Conservation (phyloP, 164 flowering plant genomes). For the Vitis riparia region DNA sequence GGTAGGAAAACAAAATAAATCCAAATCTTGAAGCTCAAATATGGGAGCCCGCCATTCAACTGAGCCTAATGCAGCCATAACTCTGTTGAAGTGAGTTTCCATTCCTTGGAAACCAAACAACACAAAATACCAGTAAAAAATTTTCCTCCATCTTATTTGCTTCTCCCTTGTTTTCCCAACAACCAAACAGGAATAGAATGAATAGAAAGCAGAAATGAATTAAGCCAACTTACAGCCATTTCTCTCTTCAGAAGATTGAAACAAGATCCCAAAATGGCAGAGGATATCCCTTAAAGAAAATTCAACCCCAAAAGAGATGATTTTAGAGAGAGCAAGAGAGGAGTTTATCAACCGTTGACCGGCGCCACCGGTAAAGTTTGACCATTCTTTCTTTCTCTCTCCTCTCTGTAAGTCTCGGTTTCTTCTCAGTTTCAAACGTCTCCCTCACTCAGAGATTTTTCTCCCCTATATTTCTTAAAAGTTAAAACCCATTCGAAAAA, state of each 20-base stretch:
- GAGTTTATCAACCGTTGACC: slow-evolving; percentile 25
- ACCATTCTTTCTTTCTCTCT: slow-evolving; percentile 7
- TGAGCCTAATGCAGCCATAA: neutral
- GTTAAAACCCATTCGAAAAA: too few species aligned
- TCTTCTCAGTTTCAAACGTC: slow-evolving; percentile 2
- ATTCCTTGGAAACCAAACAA: too few species aligned
- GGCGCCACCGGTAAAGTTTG: slow-evolving; percentile 24
- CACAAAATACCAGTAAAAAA: too few species aligned
- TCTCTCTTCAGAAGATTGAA: neutral
- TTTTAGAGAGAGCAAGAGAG: neutral
- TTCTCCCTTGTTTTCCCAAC: slow-evolving; percentile 2
- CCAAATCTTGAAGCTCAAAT: too few species aligned
- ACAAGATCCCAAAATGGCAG: neutral
- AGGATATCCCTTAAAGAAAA: neutral
- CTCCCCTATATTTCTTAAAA: neutral
- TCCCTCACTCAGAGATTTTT: neutral
- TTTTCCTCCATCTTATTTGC: neutral
- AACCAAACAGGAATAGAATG: slow-evolving; percentile 5
- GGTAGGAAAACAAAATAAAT: too few species aligned
- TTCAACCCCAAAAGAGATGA: slow-evolving; percentile 4
- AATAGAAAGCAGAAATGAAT: neutral
- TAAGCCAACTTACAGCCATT: slow-evolving; percentile 6
- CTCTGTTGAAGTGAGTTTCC: too few species aligned
- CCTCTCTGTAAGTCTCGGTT: neutral
- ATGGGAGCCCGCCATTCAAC: too few species aligned